phyloP scores from a whole-genome alignment of 805 yeast genomes.

The Wickerhamiella siamensis region DNA sequence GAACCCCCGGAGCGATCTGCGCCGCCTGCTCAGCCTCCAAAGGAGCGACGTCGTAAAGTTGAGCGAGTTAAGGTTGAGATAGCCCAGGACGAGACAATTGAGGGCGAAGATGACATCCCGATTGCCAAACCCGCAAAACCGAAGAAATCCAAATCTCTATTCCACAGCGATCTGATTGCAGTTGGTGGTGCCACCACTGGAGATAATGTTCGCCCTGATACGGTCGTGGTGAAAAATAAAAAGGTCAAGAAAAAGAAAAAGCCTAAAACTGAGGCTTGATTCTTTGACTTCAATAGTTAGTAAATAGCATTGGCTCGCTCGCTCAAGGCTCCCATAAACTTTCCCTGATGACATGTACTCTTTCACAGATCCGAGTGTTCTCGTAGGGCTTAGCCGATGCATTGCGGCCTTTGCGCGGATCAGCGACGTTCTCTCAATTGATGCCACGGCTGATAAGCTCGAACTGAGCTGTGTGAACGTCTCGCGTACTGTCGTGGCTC shows the following conservation, averaged over 20 bases:
- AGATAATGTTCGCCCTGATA: constrained; percentile 30
- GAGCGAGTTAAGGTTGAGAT: constrained; percentile 20
- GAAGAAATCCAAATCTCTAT: neutral
- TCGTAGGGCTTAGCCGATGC: neutral
- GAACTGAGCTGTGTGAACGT: constrained; percentile 10
- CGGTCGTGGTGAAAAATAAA: constrained; percentile 26
- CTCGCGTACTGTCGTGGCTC: constrained; percentile 15
- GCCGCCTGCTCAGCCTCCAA: neutral
- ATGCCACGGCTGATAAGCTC: constrained; percentile 7
- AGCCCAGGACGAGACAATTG: constrained; percentile 22
- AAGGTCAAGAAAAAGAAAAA: constrained; percentile 2
- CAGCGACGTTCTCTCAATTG: constrained; percentile 3
- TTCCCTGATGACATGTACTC: constrained; percentile 1
- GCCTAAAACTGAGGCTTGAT: too few species aligned
- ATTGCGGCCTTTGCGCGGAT: constrained; percentile 1
- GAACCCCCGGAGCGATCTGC: neutral
- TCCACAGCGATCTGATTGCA: neutral
- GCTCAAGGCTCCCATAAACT: too few species aligned
- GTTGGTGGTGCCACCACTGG: neutral
- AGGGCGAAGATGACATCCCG: constrained; percentile 10
- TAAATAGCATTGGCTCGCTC: too few species aligned
- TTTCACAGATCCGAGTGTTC: constrained; percentile 1
- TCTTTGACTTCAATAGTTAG: too few species aligned
- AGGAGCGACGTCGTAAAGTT: neutral
- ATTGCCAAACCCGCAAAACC: neutral